Evolutionary conservation across 345 rosid genomes (phyloP).

Genomic region (Citrus mangshanensis): DNA sequence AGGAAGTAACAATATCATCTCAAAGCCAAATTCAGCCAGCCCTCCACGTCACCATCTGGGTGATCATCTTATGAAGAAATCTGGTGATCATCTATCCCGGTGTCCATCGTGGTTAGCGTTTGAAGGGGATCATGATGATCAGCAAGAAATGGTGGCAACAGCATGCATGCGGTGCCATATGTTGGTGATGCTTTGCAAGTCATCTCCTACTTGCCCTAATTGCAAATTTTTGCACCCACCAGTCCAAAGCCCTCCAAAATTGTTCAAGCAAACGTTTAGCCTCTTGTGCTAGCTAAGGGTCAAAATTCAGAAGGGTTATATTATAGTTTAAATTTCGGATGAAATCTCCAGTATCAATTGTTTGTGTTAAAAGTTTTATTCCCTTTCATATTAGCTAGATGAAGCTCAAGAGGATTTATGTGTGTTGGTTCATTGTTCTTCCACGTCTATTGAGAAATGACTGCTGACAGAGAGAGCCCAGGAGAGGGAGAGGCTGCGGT

Average conservation of each 20-base stretch:
- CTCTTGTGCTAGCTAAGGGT: slow-evolving; percentile 49
- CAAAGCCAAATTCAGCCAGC: slow-evolving; percentile 15
- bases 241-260: slow-evolving; percentile 41
- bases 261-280: slow-evolving; percentile 50
- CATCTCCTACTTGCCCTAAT: slow-evolving; percentile 81
- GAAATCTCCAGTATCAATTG: not conserved
- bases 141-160: slow-evolving; percentile 68
- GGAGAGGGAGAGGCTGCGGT: slow-evolving; percentile 3
- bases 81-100: slow-evolving; percentile 16
- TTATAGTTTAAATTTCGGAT: not conserved
- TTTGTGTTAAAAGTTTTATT: not conserved
- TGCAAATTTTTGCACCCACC: slow-evolving; percentile 89
- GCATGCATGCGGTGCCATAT: slow-evolving; percentile 78
- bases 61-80: slow-evolving; percentile 11
- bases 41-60: slow-evolving; percentile 1
- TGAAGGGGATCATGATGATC: slow-evolving; percentile 27
- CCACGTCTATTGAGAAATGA: slow-evolving; percentile 6
- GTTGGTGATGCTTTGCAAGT: slow-evolving; percentile 78
- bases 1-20: slow-evolving; percentile 2
- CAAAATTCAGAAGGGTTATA: not conserved
- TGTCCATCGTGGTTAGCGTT: slow-evolving; percentile 53
- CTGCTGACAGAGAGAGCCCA: not conserved
- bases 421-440: slow-evolving; percentile 10
- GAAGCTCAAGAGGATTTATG: not conserved
- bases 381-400: too few relatives aligned